A percentile compares a stretch with the other conserved stretches of the same genome.
Evolutionary conservation across 305 asterid species (phyloP).

Genomic region (Fraxinus greggii): DNA sequence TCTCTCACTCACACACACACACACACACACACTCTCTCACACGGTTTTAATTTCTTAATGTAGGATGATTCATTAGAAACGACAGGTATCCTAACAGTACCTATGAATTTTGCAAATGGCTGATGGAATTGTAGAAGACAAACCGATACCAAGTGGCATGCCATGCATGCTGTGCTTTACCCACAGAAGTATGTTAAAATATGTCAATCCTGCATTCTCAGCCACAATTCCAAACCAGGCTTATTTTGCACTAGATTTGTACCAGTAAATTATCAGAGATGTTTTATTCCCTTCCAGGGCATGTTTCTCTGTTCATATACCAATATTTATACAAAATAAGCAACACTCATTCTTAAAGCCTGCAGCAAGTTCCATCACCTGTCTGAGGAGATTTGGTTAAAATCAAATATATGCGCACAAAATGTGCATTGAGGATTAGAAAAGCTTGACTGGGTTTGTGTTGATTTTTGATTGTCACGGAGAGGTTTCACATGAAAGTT

Average conservation of each 20-base stretch:
- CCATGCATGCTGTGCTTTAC: slow-evolving; percentile 52
- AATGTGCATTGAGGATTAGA: background rate
- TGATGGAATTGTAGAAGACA: slow-evolving; percentile 26
- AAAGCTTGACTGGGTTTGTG: background rate
- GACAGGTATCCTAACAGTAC: background rate
- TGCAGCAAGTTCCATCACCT: background rate
- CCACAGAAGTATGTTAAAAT: slow-evolving; percentile 21
- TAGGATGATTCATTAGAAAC: background rate
- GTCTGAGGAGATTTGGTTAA: background rate
- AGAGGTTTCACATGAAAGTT: background rate
- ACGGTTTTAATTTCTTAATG: background rate
- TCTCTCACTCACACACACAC: background rate
- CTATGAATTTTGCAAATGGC: background rate
- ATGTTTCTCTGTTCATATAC: slow-evolving; percentile 15
- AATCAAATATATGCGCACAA: background rate
- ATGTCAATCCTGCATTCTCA: slow-evolving; percentile 35
- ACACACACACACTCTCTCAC: background rate
- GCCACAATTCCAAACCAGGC: background rate
- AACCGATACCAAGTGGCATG: slow-evolving; percentile 50
- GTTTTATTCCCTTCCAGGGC: slow-evolving; percentile 14
- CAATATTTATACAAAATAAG: background rate
- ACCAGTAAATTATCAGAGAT: background rate
- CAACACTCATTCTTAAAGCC: background rate
- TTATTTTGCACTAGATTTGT: background rate
- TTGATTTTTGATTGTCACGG: background rate